These are phyloP conservation scores for Nitzschia inconspicua DNA, from an alignment of 108 stramenopile genomes.

Conservation along the genomic window DNA sequence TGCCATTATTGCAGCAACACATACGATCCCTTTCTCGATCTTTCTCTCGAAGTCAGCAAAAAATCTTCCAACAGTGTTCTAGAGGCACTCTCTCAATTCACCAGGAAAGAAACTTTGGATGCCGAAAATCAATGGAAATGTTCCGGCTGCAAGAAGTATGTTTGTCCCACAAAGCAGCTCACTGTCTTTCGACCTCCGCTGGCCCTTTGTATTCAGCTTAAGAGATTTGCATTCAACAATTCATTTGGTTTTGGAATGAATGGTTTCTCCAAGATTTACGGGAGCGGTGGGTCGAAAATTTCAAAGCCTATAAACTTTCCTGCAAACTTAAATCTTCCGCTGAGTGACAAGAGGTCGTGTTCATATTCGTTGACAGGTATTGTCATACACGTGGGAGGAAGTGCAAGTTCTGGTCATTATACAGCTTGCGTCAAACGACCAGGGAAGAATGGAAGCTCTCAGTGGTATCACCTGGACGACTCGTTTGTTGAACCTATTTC, in stretches of 20 bases:
- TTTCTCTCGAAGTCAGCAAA: conserved; percentile 85
- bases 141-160: conserved; percentile 74
- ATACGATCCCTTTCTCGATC: conserved; percentile 94
- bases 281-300: conserved; percentile 63
- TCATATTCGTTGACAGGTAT: conserved; percentile 63
- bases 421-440: conserved; percentile 74
- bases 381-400: conserved; percentile 79
- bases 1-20: conserved; percentile 89
- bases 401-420: conserved; percentile 78
- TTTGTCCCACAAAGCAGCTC: conserved; percentile 76
- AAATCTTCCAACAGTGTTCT: conserved; percentile 64
- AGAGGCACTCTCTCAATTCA: conserved; percentile 75
- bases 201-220: conserved; percentile 91
- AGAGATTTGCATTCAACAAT: conserved; percentile 86
- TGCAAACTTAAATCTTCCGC: conserved; percentile 54
- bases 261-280: not conserved
- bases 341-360: conserved; percentile 75
- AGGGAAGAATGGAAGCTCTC: conserved; percentile 20
- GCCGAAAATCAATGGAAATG: conserved; percentile 91
- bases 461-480: conserved; percentile 83
- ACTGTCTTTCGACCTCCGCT: conserved; percentile 84
- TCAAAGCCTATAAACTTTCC: conserved; percentile 76
- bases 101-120: conserved; percentile 83
- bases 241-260: conserved; percentile 31
- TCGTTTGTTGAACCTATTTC: conserved; percentile 69